phyloP scores from a whole-genome alignment of 768 basidiomycete genomes.

The Auriscalpium vulgare region DNA sequence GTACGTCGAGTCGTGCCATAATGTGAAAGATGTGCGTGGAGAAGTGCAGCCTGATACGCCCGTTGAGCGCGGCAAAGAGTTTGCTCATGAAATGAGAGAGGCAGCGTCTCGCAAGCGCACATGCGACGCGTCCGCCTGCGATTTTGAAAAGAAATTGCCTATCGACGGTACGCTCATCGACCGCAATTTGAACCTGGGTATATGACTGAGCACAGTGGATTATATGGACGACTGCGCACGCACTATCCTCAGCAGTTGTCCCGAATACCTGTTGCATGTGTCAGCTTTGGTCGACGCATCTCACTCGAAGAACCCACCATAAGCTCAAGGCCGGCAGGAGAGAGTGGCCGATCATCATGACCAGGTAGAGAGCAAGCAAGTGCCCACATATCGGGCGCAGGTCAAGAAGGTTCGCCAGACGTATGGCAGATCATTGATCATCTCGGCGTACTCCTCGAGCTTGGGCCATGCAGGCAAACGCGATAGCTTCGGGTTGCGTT shows the following conservation, averaged over 20 bases:
- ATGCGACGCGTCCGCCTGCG: constrained; percentile 44
- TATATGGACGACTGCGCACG: constrained; percentile 14
- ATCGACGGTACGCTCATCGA: constrained; percentile 8
- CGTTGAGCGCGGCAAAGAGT: constrained; percentile 44
- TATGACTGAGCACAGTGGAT: background rate
- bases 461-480: constrained; percentile 30
- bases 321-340: constrained; percentile 56
- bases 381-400: constrained; percentile 42
- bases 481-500: constrained; percentile 31
- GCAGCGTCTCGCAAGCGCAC: constrained; percentile 39
- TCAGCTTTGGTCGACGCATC: background rate
- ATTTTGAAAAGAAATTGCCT: constrained; percentile 1
- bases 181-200: constrained; percentile 5
- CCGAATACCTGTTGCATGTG: constrained; percentile 47
- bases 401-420: constrained; percentile 60
- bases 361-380: constrained; percentile 39
- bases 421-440: constrained; percentile 46
- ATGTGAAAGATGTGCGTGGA: constrained; percentile 57
- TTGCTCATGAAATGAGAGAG: constrained; percentile 32
- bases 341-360: constrained; percentile 35
- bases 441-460: constrained; percentile 39
- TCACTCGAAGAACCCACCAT: constrained; percentile 33
- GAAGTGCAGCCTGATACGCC: constrained; percentile 53
- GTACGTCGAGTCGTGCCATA: constrained; percentile 65
- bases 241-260: constrained; percentile 58